Conservation (phyloP, 2,329 filamentous ascomycete species). For the Elsinoe perseae region DNA sequence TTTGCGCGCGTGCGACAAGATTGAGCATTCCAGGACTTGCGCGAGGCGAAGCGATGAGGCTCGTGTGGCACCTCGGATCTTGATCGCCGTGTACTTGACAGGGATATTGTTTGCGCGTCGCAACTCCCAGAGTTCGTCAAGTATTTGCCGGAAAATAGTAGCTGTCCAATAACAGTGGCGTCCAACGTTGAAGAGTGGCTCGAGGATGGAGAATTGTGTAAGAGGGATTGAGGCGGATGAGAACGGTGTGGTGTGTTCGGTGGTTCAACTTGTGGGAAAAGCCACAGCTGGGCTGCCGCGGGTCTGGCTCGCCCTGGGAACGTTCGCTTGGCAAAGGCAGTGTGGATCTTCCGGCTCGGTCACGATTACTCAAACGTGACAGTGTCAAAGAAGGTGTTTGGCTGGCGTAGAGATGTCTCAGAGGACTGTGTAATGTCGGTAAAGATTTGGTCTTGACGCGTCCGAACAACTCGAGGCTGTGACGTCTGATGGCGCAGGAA, state of each 20-base stretch:
- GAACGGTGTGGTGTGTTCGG: constrained; percentile 4
- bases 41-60: constrained; percentile 6
- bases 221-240: constrained; percentile 12
- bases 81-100: constrained; percentile 12
- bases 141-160: background rate
- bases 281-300: constrained; percentile 13
- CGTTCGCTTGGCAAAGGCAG: constrained; percentile 10
- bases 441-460: background rate
- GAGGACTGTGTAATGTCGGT: background rate
- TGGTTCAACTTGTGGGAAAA: constrained; percentile 7
- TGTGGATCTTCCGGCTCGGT: background rate
- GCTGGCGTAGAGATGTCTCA: background rate
- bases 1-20: background rate
- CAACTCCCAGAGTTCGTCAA: background rate
- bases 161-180: background rate
- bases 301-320: constrained; percentile 11
- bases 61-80: constrained; percentile 12
- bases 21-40: background rate
- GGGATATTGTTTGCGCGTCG: background rate
- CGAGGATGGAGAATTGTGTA: constrained; percentile 1
- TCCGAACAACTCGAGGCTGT: background rate
- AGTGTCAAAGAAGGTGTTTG: background rate
- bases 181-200: constrained; percentile 11
- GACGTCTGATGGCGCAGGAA: constrained; percentile 5
- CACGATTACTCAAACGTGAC: background rate